Base-by-base conservation (phyloP, 2,329 filamentous ascomycete species). In the Penicillium sp. region DNA sequence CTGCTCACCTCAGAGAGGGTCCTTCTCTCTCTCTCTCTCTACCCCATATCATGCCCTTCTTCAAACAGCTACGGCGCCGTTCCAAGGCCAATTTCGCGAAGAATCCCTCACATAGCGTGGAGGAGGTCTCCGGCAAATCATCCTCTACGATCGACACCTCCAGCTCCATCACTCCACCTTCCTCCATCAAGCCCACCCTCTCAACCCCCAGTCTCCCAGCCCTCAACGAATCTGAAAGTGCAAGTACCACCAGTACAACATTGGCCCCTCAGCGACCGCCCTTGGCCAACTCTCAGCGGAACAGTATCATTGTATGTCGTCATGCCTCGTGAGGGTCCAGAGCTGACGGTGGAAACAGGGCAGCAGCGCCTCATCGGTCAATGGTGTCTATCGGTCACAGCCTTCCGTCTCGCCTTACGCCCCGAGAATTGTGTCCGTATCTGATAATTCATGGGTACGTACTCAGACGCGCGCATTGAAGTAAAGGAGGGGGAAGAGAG, bases 371-470 rank as follows among this genome's bases (percentile, higher is more conserved):
- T 65, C 66, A 5, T 70, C 70, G 1, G 60, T 69, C 43, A 74
- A 71, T 64, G 66, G 68, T 41, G 60, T 60, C 39, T 69, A 72
- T 47, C 83, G 81, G 67, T 79, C 75, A 51, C 81, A 77, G 58
- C 75, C 83, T 57, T 84, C 88, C 7, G 82, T 86, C 16, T 96
- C 92, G 50, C 85, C 88, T 41, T 93, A 90, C 74, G 89, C 91
- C 29, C 92, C 93, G 22, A 85, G 85, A 63, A 84, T 97, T 38
- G 77, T 87, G 41, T 96, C 92, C 32, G 79, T 96, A 38, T 80
- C 84, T 9, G 90, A 96, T 60, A 89, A 88, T 62, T 87, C 90
- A 54, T 96, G 91, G 89, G 92, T 95, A 83, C 65, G 86, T 78
- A 22, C 16, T 14, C 34, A n/a, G 5, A 4, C 4, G 6, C 6